Evolutionary conservation across 2,329 filamentous ascomycete species (phyloP).

Genomic region (Fusarium tupiense): DNA sequence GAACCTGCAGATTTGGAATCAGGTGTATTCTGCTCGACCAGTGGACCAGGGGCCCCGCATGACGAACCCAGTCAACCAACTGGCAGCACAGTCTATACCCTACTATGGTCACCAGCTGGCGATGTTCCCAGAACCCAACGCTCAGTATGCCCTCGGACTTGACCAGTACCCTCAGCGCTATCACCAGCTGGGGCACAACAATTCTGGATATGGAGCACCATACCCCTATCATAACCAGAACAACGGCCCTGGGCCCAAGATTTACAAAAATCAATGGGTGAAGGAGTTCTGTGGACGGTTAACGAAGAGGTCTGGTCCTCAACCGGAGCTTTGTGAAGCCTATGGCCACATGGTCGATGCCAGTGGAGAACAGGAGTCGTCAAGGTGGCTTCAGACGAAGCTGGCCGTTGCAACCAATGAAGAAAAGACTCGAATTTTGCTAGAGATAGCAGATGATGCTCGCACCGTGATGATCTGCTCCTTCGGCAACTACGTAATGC

Average conservation of each 20-base stretch:
- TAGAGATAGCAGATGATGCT: slow-evolving; percentile 84
- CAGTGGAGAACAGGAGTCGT: slow-evolving; percentile 94
- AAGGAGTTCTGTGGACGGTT: background rate
- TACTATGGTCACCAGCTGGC: slow-evolving; percentile 48
- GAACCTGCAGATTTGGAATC: slow-evolving; percentile 48
- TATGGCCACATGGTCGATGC: slow-evolving; percentile 91
- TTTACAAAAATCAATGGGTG: slow-evolving; percentile 49
- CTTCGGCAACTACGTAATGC: slow-evolving; percentile 98
- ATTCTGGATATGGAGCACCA: slow-evolving; percentile 42
- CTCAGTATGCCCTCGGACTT: slow-evolving; percentile 50
- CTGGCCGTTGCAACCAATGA: slow-evolving; percentile 93
- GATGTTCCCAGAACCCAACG: slow-evolving; percentile 41
- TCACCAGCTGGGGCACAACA: slow-evolving; percentile 44
- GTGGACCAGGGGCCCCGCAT: slow-evolving; percentile 53
- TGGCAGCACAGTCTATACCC: slow-evolving; percentile 42
- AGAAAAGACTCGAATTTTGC: slow-evolving; percentile 91
- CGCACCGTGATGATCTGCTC: slow-evolving; percentile 94
- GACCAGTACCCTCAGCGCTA: slow-evolving; percentile 49
- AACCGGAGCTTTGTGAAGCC: slow-evolving; percentile 89
- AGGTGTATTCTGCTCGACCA: slow-evolving; percentile 51
- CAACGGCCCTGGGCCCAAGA: slow-evolving; percentile 35
- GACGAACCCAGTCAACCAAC: slow-evolving; percentile 37
- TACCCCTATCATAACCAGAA: slow-evolving; percentile 65
- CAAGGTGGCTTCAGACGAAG: slow-evolving; percentile 93
- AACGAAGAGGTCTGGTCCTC: slow-evolving; percentile 71